Evolutionary conservation across 208 protist species (phyloP).

Genomic region (Trypanosoma mega): DNA sequence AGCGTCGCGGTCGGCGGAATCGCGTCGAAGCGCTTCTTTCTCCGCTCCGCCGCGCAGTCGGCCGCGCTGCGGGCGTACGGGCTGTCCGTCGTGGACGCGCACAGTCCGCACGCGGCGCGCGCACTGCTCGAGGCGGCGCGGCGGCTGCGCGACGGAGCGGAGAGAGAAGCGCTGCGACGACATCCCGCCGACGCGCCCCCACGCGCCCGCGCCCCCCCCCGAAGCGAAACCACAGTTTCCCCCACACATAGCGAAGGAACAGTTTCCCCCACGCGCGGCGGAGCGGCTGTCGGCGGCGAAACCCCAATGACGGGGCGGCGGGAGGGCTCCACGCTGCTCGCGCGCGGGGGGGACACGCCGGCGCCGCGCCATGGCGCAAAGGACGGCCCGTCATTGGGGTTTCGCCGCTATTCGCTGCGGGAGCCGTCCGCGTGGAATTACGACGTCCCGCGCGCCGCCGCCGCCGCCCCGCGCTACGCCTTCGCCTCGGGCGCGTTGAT

Average conservation of each 20-base stretch:
- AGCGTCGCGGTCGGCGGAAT: conserved; percentile 78
- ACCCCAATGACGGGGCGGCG: background rate
- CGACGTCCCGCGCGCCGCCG: conserved; percentile 3
- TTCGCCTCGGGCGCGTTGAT: conserved; percentile 19
- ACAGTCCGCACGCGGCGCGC: conserved; percentile 10
- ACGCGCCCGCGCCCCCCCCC: background rate
- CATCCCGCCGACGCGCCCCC: background rate
- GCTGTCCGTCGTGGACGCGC: conserved; percentile 47
- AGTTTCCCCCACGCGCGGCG: background rate
- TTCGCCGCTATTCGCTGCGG: conserved; percentile 13
- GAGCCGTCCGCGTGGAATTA: conserved; percentile 29
- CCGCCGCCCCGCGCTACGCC: conserved; percentile 4
- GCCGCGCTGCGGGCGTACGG: conserved; percentile 40
- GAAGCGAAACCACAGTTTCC: background rate
- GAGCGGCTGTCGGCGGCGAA: background rate
- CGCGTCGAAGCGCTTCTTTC: conserved; percentile 77
- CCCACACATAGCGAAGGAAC: no score
- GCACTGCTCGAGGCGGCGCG: conserved; percentile 15
- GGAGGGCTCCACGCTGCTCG: conserved; percentile 14
- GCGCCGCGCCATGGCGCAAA: no score
- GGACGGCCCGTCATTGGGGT: no score
- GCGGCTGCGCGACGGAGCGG: conserved; percentile 11
- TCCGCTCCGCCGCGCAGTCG: conserved; percentile 63
- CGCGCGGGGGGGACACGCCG: conserved; percentile 4
- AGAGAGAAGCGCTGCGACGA: background rate